A percentile compares a stretch with the other conserved stretches of the same genome.
Evolutionary conservation across 202 grass and related monocot species (phyloP).

Genomic region (Bolboschoenoplectus hybrid): DNA sequence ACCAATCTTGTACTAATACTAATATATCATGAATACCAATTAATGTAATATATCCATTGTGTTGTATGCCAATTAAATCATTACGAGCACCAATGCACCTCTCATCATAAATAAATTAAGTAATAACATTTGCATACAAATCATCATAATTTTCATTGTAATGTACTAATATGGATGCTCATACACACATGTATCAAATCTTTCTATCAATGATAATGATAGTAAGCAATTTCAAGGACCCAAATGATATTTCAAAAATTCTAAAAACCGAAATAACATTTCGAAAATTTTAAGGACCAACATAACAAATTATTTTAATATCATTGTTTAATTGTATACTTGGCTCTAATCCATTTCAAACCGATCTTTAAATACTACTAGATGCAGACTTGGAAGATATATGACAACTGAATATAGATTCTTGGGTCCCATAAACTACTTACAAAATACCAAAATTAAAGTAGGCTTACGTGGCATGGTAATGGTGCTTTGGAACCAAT

Average conservation of each 20-base stretch:
- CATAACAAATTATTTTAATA: background rate
- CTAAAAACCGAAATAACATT: background rate
- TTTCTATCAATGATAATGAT: background rate
- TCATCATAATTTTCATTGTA: background rate
- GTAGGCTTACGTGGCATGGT: slow-evolving; percentile 13
- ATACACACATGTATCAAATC: too few relatives aligned
- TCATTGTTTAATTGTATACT: background rate
- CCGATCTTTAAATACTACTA: background rate
- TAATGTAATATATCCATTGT: too few relatives aligned
- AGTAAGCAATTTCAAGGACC: background rate
- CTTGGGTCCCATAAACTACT: background rate
- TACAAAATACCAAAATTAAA: background rate
- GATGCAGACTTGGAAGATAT: background rate
- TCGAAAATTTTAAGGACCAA: background rate
- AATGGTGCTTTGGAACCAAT: slow-evolving; percentile 3
- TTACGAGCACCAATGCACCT: background rate
- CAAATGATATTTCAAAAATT: background rate
- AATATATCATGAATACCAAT: too few relatives aligned
- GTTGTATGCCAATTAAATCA: background rate
- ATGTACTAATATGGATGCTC: background rate
- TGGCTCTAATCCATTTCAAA: background rate
- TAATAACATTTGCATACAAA: background rate
- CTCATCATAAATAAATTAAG: background rate
- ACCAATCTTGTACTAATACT: too few relatives aligned
- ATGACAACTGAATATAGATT: slow-evolving; percentile 5